Evolutionary conservation across 164 flowering plant species (phyloP), one percentile per base, ranked within the genome.

Genomic region (Brasenia schreberi): DNA sequence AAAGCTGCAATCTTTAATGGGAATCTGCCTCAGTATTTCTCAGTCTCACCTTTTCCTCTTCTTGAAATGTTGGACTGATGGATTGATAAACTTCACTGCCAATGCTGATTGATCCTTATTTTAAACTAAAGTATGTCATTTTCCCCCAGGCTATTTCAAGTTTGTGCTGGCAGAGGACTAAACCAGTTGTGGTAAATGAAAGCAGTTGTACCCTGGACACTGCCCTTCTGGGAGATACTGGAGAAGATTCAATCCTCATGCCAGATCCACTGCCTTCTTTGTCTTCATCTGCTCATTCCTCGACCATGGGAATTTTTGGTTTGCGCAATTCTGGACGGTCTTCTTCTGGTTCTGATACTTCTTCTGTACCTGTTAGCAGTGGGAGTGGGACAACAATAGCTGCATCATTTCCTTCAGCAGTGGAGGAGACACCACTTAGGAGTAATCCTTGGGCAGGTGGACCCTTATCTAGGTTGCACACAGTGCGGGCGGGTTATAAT

Each of bases 131-230:
- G 18, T 64, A 44, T 73, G 67, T 3, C 43, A 60, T 68, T 73
- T 72, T 61, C 18, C 42, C 58, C 61, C 87, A 95, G 99, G 91
- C 96, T 71, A 90, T 92, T 68, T 78, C 97, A 75, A 88, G 92
- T 76, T 83, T 95, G 68, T 88, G 91, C 81, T 95, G 99, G 99
- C 98, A 95, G 79, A 88, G 97, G 79, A 82, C 97, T 65, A 95
- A 86, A 74, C 94, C 99, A 42, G 80, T 82, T 7, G 65, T 76
- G 69, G 86, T 95, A 18, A 88, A 81, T 75, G 96, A 90, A 72
- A 85, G 72, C 65, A 88, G 68, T 67, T 89, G 96, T 77, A 77
- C 82, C 66, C 82, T 84, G 62, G 98, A 95, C 72, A 79, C 74
- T 79, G 91, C 89, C 72, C 97, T 95, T 73, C 64, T 92, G 67